phyloP scores from a whole-genome alignment of 2,329 filamentous ascomycete genomes.

The Fusarium keratoplasticum region DNA sequence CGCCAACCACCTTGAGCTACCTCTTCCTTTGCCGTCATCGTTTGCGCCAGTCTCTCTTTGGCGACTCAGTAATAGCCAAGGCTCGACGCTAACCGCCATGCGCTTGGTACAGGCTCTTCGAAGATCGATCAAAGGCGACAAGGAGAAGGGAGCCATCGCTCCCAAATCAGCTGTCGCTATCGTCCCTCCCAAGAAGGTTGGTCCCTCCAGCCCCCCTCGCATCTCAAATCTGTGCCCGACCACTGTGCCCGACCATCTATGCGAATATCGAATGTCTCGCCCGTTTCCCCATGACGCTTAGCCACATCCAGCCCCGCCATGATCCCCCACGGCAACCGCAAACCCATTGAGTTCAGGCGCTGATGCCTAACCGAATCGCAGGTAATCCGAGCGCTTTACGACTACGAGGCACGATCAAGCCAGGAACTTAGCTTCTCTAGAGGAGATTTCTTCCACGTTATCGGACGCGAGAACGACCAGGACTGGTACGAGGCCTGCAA shows the following conservation, averaged over 20 bases:
- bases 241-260: background rate
- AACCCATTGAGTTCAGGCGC: constrained; percentile 23
- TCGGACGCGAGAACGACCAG: constrained; percentile 90
- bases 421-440: constrained; percentile 92
- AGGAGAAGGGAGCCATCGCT: constrained; percentile 81
- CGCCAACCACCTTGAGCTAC: constrained; percentile 10
- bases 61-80: constrained; percentile 29
- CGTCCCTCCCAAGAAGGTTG: constrained; percentile 92
- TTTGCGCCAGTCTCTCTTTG: constrained; percentile 20
- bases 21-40: constrained; percentile 14
- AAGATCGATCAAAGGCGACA: constrained; percentile 91
- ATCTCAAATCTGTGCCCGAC: background rate
- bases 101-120: constrained; percentile 76
- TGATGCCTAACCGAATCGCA: constrained; percentile 52
- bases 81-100: constrained; percentile 56
- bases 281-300: constrained; percentile 13
- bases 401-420: constrained; percentile 81
- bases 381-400: constrained; percentile 98
- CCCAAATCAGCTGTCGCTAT: constrained; percentile 90
- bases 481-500: constrained; percentile 99
- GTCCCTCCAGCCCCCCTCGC: constrained; percentile 40
- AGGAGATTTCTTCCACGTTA: constrained; percentile 98
- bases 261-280: constrained; percentile 34
- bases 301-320: constrained; percentile 26
- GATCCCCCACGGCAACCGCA: constrained; percentile 21